phyloP scores from a whole-genome alignment of 768 basidiomycete genomes.

The Lactarius vividus region DNA sequence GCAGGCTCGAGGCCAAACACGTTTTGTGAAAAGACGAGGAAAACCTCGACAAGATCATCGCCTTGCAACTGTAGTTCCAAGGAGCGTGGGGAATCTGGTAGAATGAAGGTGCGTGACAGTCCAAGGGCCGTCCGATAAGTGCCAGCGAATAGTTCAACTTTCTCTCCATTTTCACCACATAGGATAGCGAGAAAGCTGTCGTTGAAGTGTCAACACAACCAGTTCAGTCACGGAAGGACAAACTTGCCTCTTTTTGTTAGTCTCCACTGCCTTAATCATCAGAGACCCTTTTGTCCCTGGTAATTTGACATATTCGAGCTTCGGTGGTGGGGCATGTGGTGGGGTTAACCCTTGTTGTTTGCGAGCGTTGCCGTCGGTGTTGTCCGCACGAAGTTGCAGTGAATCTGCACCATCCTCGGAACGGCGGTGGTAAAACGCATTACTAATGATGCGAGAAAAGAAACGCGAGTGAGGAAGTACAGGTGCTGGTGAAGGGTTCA shows the following conservation, averaged over 20 bases:
- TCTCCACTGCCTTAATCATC: conserved; percentile 85
- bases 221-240: not conserved
- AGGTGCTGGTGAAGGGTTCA: conserved; percentile 33
- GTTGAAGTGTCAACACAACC: not conserved
- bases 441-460: conserved; percentile 66
- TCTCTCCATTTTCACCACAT: conserved; percentile 89
- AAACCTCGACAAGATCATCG: conserved; percentile 89
- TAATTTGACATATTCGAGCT: conserved; percentile 88
- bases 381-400: conserved; percentile 36
- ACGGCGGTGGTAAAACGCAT: conserved; percentile 57
- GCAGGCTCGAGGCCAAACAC: conserved; percentile 92
- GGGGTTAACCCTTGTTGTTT: conserved; percentile 36
- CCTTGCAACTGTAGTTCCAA: conserved; percentile 87
- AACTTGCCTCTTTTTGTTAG: conserved; percentile 76
- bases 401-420: conserved; percentile 52
- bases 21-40: conserved; percentile 87
- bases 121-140: conserved; percentile 87
- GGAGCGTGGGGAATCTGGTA: conserved; percentile 86
- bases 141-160: conserved; percentile 91
- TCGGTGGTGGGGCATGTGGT: conserved; percentile 67
- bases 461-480: conserved; percentile 55
- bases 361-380: conserved; percentile 42
- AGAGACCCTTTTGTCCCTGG: conserved; percentile 87
- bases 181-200: conserved; percentile 86
- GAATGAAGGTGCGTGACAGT: conserved; percentile 88